Percentiles rank a stretch among this genome's conserved stretches.
Conservation (phyloP, 2,329 filamentous ascomycete genomes). For the Aureobasidium lini region DNA sequence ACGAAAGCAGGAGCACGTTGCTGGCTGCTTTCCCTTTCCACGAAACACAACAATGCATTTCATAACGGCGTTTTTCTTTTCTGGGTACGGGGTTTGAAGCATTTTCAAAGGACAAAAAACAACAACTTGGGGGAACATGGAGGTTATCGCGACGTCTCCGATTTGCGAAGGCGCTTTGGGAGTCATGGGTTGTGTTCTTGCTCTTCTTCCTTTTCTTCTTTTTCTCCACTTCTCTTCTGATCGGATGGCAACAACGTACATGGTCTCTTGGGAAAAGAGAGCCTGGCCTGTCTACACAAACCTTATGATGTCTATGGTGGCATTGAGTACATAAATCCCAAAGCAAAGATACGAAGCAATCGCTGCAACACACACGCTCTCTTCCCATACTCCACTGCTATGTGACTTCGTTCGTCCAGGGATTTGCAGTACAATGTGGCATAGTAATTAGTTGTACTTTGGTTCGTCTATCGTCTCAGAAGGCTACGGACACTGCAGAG, state of each 20-base stretch:
- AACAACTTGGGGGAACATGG: neutral
- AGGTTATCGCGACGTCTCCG: neutral
- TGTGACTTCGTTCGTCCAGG: neutral
- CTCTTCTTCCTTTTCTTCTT: neutral
- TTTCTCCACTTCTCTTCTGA: neutral
- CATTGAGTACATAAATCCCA: neutral
- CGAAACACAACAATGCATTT: neutral
- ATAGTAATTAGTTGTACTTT: too few species aligned
- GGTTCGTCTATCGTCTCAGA: too few species aligned
- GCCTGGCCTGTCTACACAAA: neutral
- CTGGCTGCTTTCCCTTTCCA: neutral
- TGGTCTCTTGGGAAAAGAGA: neutral
- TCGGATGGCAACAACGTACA: neutral
- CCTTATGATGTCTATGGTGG: neutral
- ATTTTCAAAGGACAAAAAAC: constrained; percentile 8
- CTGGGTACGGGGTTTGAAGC: neutral
- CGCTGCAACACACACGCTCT: neutral
- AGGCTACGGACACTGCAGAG: too few species aligned
- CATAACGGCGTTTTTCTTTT: neutral
- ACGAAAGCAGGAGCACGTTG: neutral
- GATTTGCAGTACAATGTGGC: too few species aligned
- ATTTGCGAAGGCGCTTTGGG: constrained; percentile 7
- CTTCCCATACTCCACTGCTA: neutral
- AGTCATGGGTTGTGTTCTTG: neutral
- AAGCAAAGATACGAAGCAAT: neutral